Evolutionary conservation across 768 basidiomycete species (phyloP).

Genomic region (Steccherinum ochraceum): DNA sequence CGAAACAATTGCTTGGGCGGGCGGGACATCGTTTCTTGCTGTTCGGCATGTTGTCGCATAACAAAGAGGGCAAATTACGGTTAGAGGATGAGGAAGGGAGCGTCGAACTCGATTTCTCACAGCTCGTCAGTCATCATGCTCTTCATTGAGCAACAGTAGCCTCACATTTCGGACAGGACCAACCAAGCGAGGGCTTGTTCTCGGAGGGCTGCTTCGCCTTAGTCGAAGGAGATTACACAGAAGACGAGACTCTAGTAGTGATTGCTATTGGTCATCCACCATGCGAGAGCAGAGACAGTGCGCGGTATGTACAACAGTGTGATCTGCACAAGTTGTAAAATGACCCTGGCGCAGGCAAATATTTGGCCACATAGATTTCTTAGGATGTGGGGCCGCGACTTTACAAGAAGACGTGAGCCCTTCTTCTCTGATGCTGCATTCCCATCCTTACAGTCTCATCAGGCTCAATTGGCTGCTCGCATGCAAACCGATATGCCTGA

Average conservation of each 20-base stretch:
- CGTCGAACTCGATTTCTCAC: conserved; percentile 84
- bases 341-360: conserved; percentile 55
- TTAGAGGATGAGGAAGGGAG: conserved; percentile 91
- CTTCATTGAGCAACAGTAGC: not conserved
- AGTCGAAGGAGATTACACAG: conserved; percentile 94
- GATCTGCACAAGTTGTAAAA: conserved; percentile 32
- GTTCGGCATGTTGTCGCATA: conserved; percentile 86
- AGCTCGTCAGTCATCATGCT: conserved; percentile 50
- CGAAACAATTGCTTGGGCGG: conserved; percentile 91
- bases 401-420: conserved; percentile 78
- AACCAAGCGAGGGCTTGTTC: conserved; percentile 92
- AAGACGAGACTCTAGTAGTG: conserved; percentile 82
- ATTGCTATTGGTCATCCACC: conserved; percentile 97
- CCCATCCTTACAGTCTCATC: not conserved
- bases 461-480: conserved; percentile 59
- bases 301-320: conserved; percentile 35
- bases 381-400: conserved; percentile 91
- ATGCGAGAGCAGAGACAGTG: conserved; percentile 80
- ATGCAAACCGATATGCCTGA: conserved; percentile 67
- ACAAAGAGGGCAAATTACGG: conserved; percentile 85
- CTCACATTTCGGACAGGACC: conserved; percentile 43
- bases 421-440: not conserved
- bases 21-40: conserved; percentile 87
- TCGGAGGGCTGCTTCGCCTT: conserved; percentile 95
- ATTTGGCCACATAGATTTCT: conserved; percentile 94